Evolutionary conservation across 2,329 filamentous ascomycete species (phyloP), one percentile per base, ranked within the genome.

Genomic region (Corniculantispora saksenae): DNA sequence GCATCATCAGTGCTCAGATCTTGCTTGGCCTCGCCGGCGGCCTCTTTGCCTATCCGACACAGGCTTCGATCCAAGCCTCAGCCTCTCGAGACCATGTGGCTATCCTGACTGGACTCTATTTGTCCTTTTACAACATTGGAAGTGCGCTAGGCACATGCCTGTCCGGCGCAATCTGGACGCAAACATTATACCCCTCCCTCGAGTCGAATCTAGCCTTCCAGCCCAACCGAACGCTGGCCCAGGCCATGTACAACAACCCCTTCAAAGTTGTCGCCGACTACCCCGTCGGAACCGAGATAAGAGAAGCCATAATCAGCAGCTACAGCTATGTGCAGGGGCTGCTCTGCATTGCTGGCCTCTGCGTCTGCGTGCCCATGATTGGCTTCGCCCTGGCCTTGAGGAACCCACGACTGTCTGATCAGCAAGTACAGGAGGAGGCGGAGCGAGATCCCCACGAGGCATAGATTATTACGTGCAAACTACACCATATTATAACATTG

Each of bases 1-100:
- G 86, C 2, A 78, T 89, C 21, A 81, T 89, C 57, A 81, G 80
- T 2, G 84, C 79, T 0, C 84, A 89, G 68, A 75, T 88, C 2
- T 73, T 88, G 2, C 77, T 89, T 3, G 86, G 86, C 51, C 77
- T 88, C 50, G 84, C 84, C 0, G 85, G 85, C 13, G 86, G 86
- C 1, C 75, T 89, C 64, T 88, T 88, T 69, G 75, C 78, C 0
- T 80, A 79, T 60, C 78, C 78, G 0, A 78, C 77, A 0, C 77
- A 79, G 57, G 78, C 77, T 0, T 78, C 76, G 1, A 78, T 80
- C 45, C 78, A 80, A 53, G 76, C 78, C 0, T 77, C 77, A 0
- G 76, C 77, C 0, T 71, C 71, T 1, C 72, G 73, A 29, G 76
- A 79, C 54, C 75, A 80, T 40, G 74, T 80, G 0, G 77, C 77